Conservation (phyloP, 225 moss, liverwort and hornwort genomes). For the Marchantia paleacea region DNA sequence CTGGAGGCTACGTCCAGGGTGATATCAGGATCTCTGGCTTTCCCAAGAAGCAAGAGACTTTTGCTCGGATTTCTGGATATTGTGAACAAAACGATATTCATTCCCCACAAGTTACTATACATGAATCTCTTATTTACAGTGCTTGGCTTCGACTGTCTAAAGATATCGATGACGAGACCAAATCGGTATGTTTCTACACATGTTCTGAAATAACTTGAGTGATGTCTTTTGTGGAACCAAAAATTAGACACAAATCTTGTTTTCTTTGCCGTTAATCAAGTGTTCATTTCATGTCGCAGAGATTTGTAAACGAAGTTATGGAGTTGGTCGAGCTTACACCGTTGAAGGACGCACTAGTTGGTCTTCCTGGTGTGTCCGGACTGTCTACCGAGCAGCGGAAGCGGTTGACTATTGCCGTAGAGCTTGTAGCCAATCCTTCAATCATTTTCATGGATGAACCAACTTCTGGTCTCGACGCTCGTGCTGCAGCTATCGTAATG, state of each 20-base stretch:
- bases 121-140: constrained; percentile 44
- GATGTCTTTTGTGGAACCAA: neutral
- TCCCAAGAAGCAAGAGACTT: constrained; percentile 42
- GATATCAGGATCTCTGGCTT: constrained; percentile 44
- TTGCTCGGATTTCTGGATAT: constrained; percentile 47
- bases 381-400: constrained; percentile 51
- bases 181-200: constrained; percentile 22
- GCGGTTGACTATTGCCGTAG: constrained; percentile 46
- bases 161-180: constrained; percentile 24
- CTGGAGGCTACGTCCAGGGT: constrained; percentile 45
- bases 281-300: constrained; percentile 18
- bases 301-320: constrained; percentile 45
- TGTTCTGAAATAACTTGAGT: neutral
- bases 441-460: constrained; percentile 56
- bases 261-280: neutral
- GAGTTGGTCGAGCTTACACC: constrained; percentile 45
- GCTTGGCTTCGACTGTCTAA: constrained; percentile 44
- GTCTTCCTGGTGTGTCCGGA: constrained; percentile 42
- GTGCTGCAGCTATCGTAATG: constrained; percentile 53
- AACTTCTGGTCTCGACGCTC: constrained; percentile 47
- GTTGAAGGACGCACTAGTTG: constrained; percentile 38
- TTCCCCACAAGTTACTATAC: constrained; percentile 45
- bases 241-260: neutral
- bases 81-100: constrained; percentile 53
- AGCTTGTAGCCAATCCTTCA: constrained; percentile 50